Conservation (phyloP, 768 basidiomycete species). For the Rhizopogon salebrosus region DNA sequence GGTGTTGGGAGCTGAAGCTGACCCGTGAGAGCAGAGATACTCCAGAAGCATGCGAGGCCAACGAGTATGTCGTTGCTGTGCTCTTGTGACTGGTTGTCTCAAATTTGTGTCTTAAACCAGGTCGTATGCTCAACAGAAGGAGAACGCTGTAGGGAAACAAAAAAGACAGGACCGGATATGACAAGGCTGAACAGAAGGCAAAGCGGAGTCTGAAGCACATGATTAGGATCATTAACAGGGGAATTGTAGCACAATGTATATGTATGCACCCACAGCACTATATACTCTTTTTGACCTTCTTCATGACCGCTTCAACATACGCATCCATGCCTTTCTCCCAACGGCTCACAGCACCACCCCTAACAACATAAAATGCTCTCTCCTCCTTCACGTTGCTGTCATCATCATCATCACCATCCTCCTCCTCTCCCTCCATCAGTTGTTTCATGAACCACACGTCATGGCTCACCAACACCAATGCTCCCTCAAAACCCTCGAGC, state of each 20-base stretch:
- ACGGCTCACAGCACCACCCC: slow-evolving; percentile 19
- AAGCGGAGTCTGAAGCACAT: not conserved
- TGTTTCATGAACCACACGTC: slow-evolving; percentile 37
- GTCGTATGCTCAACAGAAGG: not conserved
- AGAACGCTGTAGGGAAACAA: not conserved
- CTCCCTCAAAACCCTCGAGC: slow-evolving; percentile 48
- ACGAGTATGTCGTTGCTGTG: not conserved
- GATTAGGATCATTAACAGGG: not conserved
- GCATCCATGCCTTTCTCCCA: slow-evolving; percentile 23
- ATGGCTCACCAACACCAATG: slow-evolving; percentile 60
- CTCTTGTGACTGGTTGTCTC: not conserved
- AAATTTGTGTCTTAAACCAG: not conserved
- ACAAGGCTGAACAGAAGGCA: not conserved
- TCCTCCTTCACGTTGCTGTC: slow-evolving; percentile 17
- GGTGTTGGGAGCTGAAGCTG: not conserved
- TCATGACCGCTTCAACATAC: slow-evolving; percentile 25
- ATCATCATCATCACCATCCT: slow-evolving; percentile 14
- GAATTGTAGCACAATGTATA: not conserved
- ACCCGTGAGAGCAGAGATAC: not conserved
- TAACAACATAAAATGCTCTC: slow-evolving; percentile 14
- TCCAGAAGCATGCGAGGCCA: not conserved
- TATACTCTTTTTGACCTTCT: slow-evolving; percentile 11
- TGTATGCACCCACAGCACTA: not conserved
- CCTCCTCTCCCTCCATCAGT: slow-evolving; percentile 17
- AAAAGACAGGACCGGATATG: not conserved